Evolutionary conservation across 208 protist genomes (phyloP).

Genomic region (Wallacemonas rigidus): DNA sequence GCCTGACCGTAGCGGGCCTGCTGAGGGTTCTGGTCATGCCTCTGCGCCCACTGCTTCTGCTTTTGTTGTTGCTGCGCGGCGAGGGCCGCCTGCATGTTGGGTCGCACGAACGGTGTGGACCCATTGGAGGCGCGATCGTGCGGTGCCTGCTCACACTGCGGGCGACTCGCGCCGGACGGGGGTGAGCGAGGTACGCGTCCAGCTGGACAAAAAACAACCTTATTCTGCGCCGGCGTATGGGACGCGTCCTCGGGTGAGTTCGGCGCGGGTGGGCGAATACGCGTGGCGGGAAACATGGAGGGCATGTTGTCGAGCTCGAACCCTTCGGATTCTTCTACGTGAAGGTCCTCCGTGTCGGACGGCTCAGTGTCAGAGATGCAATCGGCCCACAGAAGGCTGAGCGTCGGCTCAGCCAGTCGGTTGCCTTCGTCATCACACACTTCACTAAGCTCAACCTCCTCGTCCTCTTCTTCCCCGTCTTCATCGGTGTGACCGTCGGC

Average conservation of each 20-base stretch:
- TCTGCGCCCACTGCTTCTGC: conserved; percentile 6
- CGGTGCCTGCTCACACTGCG: background rate
- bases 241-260: background rate
- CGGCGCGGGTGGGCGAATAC: background rate
- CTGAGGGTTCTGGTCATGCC: conserved; percentile 1
- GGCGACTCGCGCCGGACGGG: background rate
- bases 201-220: background rate
- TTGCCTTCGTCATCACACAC: conserved; percentile 16
- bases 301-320: background rate
- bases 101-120: background rate
- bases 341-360: background rate
- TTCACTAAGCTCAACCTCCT: background rate
- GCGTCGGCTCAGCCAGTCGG: conserved; percentile 4
- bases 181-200: background rate
- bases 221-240: background rate
- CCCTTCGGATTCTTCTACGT: background rate
- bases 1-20: too few relatives aligned
- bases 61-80: conserved; percentile 1
- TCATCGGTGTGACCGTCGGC: background rate
- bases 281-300: background rate
- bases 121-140: background rate
- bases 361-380: background rate
- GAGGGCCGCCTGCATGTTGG: background rate
- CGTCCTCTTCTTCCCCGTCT: background rate
- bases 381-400: conserved; percentile 5